A percentile compares a stretch with the other conserved stretches of the same genome.
Conservation (phyloP, 306 rosid species). For the Citrullus mucosospermus region DNA sequence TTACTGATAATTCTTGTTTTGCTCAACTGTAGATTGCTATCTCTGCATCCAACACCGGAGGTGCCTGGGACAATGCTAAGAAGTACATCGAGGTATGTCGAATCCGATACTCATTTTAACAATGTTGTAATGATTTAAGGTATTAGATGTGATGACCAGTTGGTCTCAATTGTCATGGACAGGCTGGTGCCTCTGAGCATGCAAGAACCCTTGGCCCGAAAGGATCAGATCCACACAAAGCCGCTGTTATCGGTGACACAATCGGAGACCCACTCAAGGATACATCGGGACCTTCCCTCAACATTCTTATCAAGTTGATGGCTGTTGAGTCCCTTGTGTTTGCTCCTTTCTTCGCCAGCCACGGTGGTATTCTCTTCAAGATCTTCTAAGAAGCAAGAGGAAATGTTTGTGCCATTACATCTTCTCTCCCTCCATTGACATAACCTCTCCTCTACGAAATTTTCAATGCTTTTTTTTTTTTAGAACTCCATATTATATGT, state of each 20-base stretch:
- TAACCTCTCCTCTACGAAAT: slow-evolving; percentile 1
- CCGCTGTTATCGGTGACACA: slow-evolving; percentile 96
- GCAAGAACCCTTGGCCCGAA: slow-evolving; percentile 88
- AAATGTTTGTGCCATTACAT: background rate
- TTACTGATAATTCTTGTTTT: background rate
- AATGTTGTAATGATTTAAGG: background rate
- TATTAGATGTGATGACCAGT: background rate
- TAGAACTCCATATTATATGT: background rate
- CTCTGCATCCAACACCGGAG: slow-evolving; percentile 98
- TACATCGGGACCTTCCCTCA: slow-evolving; percentile 92
- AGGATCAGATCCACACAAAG: slow-evolving; percentile 87
- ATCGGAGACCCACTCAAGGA: slow-evolving; percentile 96
- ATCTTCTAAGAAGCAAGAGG: slow-evolving; percentile 21
- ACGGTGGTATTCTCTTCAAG: slow-evolving; percentile 88
- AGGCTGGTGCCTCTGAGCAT: slow-evolving; percentile 93
- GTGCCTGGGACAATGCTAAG: slow-evolving; percentile 99
- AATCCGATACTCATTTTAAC: background rate
- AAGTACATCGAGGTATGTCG: slow-evolving; percentile 75
- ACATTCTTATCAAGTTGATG: slow-evolving; percentile 96
- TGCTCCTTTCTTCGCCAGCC: slow-evolving; percentile 91
- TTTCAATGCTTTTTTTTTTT: background rate
- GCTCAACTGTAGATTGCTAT: slow-evolving; percentile 51
- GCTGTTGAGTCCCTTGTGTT: slow-evolving; percentile 93
- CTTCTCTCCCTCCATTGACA: background rate
- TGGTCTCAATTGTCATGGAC: background rate